Conservation (phyloP, 2,329 filamentous ascomycete species). For the Drechslerella stenobrocha region DNA sequence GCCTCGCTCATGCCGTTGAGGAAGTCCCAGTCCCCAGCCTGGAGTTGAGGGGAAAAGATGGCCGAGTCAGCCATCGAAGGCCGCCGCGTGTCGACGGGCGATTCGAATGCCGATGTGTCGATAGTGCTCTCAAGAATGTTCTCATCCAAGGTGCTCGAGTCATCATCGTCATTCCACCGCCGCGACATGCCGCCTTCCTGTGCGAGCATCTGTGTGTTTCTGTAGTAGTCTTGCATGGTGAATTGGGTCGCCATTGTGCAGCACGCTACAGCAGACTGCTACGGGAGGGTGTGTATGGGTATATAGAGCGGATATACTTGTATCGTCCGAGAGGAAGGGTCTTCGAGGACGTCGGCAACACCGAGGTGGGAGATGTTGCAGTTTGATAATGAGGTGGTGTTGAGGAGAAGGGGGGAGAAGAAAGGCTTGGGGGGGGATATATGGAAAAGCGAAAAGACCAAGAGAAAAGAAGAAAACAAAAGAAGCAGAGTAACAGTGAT, state of each 20-base stretch:
- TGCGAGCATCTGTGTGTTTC: constrained; percentile 41
- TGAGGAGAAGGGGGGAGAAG: constrained; percentile 40
- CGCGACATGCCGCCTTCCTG: constrained; percentile 49
- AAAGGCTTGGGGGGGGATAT: constrained; percentile 26
- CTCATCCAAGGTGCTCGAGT: constrained; percentile 53
- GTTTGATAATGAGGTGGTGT: constrained; percentile 48
- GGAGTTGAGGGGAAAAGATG: constrained; percentile 60
- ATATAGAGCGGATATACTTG: constrained; percentile 27
- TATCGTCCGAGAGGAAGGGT: constrained; percentile 9
- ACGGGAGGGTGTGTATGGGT: constrained; percentile 5
- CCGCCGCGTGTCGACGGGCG: constrained; percentile 51
- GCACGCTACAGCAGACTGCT: constrained; percentile 20
- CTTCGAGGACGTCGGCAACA: constrained; percentile 28
- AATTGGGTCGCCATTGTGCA: constrained; percentile 37
- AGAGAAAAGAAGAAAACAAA: constrained; percentile 20
- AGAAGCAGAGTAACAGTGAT: constrained; percentile 20
- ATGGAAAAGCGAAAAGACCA: constrained; percentile 26
- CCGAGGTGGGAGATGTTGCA: constrained; percentile 40
- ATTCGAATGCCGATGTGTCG: constrained; percentile 52
- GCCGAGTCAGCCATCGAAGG: constrained; percentile 44
- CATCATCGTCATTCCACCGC: constrained; percentile 53
- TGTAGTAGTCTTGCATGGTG: constrained; percentile 47
- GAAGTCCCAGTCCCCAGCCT: constrained; percentile 61
- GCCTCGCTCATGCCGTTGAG: constrained; percentile 59
- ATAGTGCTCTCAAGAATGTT: constrained; percentile 54